phyloP scores from a whole-genome alignment of 1,284 basidiomycete genomes.

The Cutaneotrichosporon spelunceum region DNA sequence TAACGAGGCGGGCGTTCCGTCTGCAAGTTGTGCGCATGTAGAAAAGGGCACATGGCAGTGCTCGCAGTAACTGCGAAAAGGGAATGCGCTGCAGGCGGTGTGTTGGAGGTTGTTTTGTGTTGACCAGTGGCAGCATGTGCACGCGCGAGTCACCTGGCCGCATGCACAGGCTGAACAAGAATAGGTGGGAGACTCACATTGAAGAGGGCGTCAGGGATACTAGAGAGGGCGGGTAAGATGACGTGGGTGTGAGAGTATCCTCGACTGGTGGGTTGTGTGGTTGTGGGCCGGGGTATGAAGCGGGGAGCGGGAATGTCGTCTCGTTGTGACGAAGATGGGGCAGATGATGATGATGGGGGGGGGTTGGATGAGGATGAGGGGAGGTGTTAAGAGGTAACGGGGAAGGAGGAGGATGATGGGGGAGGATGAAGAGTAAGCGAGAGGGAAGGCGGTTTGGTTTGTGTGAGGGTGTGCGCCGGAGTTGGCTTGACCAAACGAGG shows the following conservation, averaged over 20 bases:
- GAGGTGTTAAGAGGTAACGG: background rate
- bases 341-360: background rate
- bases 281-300: background rate
- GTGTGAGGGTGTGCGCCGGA: no score
- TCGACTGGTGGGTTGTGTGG: background rate
- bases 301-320: background rate
- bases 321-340: background rate
- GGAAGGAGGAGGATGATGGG: background rate
- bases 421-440: background rate
- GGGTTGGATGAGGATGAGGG: background rate
- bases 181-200: background rate
- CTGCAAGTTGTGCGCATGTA: background rate
- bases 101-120: background rate
- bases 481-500: no score
- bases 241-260: background rate
- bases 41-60: background rate
- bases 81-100: background rate
- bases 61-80: background rate
- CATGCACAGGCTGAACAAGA: background rate
- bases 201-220: background rate
- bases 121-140: background rate
- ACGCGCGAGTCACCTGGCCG: background rate
- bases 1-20: background rate
- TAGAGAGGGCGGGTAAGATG: background rate
- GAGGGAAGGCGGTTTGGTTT: background rate